phyloP scores from a whole-genome alignment of 1,139 yeast species.

The Fermentozyma sake region DNA sequence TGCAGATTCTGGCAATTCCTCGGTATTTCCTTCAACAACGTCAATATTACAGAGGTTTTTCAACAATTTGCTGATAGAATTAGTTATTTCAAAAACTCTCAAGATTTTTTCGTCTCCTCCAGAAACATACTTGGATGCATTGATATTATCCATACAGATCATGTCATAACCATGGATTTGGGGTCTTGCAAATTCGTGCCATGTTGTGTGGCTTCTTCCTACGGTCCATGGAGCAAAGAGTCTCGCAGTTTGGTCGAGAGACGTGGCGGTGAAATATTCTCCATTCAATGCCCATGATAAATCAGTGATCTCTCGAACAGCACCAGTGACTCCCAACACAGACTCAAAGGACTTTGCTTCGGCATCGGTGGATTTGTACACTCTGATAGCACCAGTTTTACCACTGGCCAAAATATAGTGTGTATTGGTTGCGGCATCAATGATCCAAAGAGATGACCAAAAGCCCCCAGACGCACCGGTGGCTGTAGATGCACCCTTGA shows the following conservation, averaged over 20 bases:
- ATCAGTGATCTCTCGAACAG: constrained; percentile 71
- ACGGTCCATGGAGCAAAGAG: constrained; percentile 62
- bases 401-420: constrained; percentile 74
- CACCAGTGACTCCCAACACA: constrained; percentile 67
- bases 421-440: constrained; percentile 25
- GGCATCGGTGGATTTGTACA: constrained; percentile 48
- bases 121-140: constrained; percentile 67
- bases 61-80: constrained; percentile 63
- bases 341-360: constrained; percentile 48
- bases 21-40: constrained; percentile 15
- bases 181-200: constrained; percentile 95
- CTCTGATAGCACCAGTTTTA: constrained; percentile 88
- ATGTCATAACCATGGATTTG: constrained; percentile 98
- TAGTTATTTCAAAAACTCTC: constrained; percentile 88
- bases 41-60: constrained; percentile 47
- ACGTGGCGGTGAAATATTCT: constrained; percentile 65
- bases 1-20: constrained; percentile 67
- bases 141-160: constrained; percentile 71
- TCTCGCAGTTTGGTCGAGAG: constrained; percentile 91
- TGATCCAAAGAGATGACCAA: constrained; percentile 85
- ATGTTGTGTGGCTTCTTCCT: constrained; percentile 30
- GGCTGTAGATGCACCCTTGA: constrained; percentile 96
- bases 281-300: constrained; percentile 73
- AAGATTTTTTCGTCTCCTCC: constrained; percentile 96
- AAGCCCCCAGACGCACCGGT: constrained; percentile 98